Evolutionary conservation across 2,329 filamentous ascomycete species (phyloP).

Genomic region (Venturia oleaginea): DNA sequence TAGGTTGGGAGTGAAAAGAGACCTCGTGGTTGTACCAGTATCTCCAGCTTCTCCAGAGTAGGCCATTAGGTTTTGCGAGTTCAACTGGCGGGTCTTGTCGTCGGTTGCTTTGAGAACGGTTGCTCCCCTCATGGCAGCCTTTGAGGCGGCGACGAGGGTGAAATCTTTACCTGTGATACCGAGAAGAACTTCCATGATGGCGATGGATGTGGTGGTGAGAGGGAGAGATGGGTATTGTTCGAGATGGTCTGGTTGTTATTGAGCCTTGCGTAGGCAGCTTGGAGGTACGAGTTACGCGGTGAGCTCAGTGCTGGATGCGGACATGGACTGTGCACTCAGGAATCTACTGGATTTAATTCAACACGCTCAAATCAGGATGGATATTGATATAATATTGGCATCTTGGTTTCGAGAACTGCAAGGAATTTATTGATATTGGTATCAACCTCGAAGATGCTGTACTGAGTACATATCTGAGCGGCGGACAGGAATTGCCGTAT

Average conservation of each 20-base stretch:
- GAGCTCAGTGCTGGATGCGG: neutral
- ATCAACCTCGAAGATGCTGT: neutral
- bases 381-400: neutral
- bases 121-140: slow-evolving; percentile 95
- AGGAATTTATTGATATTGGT: neutral
- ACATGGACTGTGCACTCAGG: neutral
- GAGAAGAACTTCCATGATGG: slow-evolving; percentile 71
- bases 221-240: neutral
- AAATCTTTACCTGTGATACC: slow-evolving; percentile 99
- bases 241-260: neutral
- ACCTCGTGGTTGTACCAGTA: slow-evolving; percentile 53
- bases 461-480: neutral
- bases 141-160: slow-evolving; percentile 92
- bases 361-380: neutral
- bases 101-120: slow-evolving; percentile 92
- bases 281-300: slow-evolving; percentile 4
- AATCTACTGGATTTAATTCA: neutral
- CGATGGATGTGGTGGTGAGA: neutral
- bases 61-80: slow-evolving; percentile 90
- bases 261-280: slow-evolving; percentile 1
- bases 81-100: slow-evolving; percentile 90
- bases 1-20: neutral
- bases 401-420: neutral
- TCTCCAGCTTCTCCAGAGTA: slow-evolving; percentile 95
- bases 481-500: neutral